Conservation (phyloP, 768 basidiomycete genomes). For the Podaxis carcinomalis region DNA sequence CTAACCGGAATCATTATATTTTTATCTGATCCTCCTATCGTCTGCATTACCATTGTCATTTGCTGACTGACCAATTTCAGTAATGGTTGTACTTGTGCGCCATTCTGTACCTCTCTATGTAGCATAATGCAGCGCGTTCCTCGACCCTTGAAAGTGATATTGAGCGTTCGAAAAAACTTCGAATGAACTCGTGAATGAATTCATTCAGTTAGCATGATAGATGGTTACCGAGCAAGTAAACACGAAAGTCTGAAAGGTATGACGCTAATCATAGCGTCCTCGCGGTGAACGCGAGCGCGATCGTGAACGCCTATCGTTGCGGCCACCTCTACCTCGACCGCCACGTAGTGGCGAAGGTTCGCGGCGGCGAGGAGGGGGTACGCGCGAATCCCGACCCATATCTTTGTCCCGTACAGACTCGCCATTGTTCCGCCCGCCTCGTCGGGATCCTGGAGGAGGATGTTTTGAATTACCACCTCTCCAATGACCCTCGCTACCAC, state of each 20-base stretch:
- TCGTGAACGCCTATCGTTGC: conserved; percentile 33
- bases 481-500: conserved; percentile 66
- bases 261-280: conserved; percentile 1
- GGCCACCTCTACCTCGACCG: conserved; percentile 31
- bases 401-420: conserved; percentile 29
- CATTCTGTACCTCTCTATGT: conserved; percentile 6
- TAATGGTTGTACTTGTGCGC: not conserved
- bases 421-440: conserved; percentile 37
- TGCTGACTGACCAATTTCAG: conserved; percentile 13
- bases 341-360: conserved; percentile 44
- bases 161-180: not conserved
- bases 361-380: conserved; percentile 44
- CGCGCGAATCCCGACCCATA: conserved; percentile 31
- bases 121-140: conserved; percentile 5
- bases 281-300: conserved; percentile 32
- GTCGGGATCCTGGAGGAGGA: conserved; percentile 36
- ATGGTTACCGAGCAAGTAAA: not conserved
- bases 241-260: not conserved
- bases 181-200: not conserved
- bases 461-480: conserved; percentile 58
- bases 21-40: conserved; percentile 51
- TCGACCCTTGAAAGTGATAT: not conserved
- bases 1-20: conserved; percentile 88
- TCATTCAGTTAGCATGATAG: not conserved
- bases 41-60: not conserved